Percentiles rank a stretch among this genome's conserved stretches.
Conservation (phyloP, 257 asterid species). For the Striga asiatica region DNA sequence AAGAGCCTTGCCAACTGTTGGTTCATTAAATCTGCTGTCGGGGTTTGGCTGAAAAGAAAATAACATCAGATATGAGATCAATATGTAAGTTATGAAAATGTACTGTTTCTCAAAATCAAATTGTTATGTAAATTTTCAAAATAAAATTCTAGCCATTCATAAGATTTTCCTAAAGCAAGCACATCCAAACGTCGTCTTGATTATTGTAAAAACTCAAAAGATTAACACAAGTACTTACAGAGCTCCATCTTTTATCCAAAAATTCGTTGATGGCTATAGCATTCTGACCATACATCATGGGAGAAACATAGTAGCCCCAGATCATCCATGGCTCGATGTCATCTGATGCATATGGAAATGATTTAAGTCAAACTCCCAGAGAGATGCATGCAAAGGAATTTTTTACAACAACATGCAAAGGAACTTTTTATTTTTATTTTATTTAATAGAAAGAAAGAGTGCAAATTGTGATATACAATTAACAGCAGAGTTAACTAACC, state of each 20-base stretch:
- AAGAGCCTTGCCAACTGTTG: conserved; percentile 88
- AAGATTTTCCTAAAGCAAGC: too few relatives aligned
- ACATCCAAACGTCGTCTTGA: neutral
- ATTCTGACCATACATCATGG: conserved; percentile 84
- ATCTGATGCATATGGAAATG: conserved; percentile 29
- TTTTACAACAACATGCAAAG: too few relatives aligned
- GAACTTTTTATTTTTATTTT: too few relatives aligned
- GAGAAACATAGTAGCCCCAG: conserved; percentile 77
- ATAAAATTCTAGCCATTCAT: too few relatives aligned
- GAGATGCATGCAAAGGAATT: neutral
- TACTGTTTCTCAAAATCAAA: too few relatives aligned
- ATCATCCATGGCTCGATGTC: conserved; percentile 76
- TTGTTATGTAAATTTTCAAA: too few relatives aligned
- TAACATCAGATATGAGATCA: neutral
- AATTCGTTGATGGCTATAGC: conserved; percentile 81
- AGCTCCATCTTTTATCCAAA: conserved; percentile 72
- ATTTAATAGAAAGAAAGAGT: neutral
- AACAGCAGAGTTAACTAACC: conserved; percentile 29
- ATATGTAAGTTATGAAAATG: too few relatives aligned
- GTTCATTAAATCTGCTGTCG: conserved; percentile 38
- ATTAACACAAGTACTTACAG: conserved; percentile 35
- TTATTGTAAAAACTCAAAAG: neutral
- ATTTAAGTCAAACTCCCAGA: neutral
- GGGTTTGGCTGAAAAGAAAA: conserved; percentile 41
- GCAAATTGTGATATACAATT: neutral